These are phyloP conservation scores for Hamamelis virginiana DNA, from an alignment of 164 flowering plant genomes.

Conservation along the genomic window DNA sequence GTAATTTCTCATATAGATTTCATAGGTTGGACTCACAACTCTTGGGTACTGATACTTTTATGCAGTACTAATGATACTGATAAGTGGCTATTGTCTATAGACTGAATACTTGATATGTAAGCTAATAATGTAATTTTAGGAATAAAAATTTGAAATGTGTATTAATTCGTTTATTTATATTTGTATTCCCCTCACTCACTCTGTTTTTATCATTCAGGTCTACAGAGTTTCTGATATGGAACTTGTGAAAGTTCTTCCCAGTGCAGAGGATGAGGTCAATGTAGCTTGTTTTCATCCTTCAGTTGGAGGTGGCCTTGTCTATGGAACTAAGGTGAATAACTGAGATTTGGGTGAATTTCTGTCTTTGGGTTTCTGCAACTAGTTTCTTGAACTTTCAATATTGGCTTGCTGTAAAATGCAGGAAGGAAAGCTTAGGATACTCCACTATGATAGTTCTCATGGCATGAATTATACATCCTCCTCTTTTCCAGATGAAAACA, in stretches of 20 bases:
- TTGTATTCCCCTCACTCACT: neutral
- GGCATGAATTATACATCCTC: slow-evolving; percentile 33
- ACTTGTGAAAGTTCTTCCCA: slow-evolving; percentile 93
- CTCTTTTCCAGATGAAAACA: slow-evolving; percentile 48
- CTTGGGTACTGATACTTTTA: no score
- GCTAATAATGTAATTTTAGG: no score
- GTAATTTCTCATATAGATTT: no score
- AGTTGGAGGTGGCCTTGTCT: slow-evolving; percentile 91
- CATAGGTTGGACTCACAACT: no score
- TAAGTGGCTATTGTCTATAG: no score
- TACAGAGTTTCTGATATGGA: slow-evolving; percentile 99
- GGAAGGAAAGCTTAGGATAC: slow-evolving; percentile 96
- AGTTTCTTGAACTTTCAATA: neutral
- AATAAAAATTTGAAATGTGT: no score
- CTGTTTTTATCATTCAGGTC: slow-evolving; percentile 39
- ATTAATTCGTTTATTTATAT: neutral
- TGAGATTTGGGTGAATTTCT: neutral
- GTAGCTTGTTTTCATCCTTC: slow-evolving; percentile 99
- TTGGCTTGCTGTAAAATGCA: slow-evolving; percentile 26
- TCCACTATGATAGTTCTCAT: slow-evolving; percentile 63
- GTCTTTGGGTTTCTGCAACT: neutral
- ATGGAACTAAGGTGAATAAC: slow-evolving; percentile 85
- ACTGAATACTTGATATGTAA: no score
- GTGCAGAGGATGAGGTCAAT: slow-evolving; percentile 99
- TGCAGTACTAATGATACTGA: no score